These are phyloP conservation scores for Papiliotrema flavescens DNA, from an alignment of 1,284 basidiomycete species.

Conservation along the genomic window DNA sequence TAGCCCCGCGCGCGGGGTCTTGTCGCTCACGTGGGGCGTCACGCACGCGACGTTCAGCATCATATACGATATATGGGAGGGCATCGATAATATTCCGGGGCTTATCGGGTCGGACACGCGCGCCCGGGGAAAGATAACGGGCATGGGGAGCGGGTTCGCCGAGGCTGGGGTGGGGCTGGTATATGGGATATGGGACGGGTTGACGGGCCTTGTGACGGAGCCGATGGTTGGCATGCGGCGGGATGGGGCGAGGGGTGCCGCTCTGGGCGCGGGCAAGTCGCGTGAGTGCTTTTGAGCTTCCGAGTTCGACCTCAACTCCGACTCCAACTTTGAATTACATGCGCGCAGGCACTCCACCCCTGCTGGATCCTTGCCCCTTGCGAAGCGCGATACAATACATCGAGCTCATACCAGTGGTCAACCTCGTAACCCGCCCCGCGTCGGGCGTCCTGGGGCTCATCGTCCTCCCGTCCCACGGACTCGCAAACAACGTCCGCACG, in stretches of 20 bases:
- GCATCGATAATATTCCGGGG: conserved; percentile 52
- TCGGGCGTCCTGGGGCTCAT: conserved; percentile 29
- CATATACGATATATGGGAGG: conserved; percentile 51
- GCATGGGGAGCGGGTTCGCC: conserved; percentile 51
- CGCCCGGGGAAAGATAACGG: conserved; percentile 47
- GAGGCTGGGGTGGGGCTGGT: conserved; percentile 49
- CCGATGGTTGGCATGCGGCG: conserved; percentile 51
- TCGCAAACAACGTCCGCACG: neutral
- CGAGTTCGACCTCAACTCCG: no score
- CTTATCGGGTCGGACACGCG: conserved; percentile 52
- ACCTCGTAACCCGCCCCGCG: conserved; percentile 50
- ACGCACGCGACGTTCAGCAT: conserved; percentile 29
- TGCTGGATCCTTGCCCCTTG: no score
- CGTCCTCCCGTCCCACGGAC: conserved; percentile 11
- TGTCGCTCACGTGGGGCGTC: conserved; percentile 50
- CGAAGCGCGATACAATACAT: no score
- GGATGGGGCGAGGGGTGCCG: conserved; percentile 13
- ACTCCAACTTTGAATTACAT: no score
- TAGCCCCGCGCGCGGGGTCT: conserved; percentile 43
- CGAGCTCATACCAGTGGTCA: conserved; percentile 30
- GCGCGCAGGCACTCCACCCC: no score
- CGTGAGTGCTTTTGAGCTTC: neutral
- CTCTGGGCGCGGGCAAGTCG: neutral
- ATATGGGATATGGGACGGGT: conserved; percentile 53
- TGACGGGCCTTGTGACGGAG: conserved; percentile 55